Evolutionary conservation across 805 yeast genomes (phyloP).

Genomic region (Starmera pachycereana): DNA sequence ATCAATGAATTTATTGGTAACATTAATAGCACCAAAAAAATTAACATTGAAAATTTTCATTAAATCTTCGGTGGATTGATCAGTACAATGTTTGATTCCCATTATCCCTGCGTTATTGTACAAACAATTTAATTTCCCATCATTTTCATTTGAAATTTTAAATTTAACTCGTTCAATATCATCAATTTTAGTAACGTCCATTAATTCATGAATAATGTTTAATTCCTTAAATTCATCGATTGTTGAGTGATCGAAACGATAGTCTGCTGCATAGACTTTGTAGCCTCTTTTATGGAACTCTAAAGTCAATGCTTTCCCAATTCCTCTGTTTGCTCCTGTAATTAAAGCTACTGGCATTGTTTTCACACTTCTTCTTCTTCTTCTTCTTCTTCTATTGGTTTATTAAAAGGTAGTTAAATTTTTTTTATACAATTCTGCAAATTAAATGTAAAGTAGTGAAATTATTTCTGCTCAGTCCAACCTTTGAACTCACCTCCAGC

Average conservation of each 20-base stretch:
- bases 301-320: slow-evolving; percentile 34
- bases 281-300: slow-evolving; percentile 31
- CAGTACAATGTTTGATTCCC: slow-evolving; percentile 21
- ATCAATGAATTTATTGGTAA: slow-evolving; percentile 24
- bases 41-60: slow-evolving; percentile 22
- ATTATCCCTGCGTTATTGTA: slow-evolving; percentile 32
- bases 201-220: not conserved
- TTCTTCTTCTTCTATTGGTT: not conserved
- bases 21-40: slow-evolving; percentile 28
- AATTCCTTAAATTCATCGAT: slow-evolving; percentile 11
- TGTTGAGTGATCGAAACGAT: slow-evolving; percentile 18
- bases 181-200: slow-evolving; percentile 21
- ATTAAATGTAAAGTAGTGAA: no score
- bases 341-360: slow-evolving; percentile 34
- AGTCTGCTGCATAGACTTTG: slow-evolving; percentile 20
- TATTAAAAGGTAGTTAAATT: no score
- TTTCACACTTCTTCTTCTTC: not conserved
- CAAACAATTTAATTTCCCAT: slow-evolving; percentile 26
- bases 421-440: no score
- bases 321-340: slow-evolving; percentile 49
- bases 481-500: slow-evolving; percentile 5
- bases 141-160: slow-evolving; percentile 18
- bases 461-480: slow-evolving; percentile 11
- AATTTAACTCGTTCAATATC: slow-evolving; percentile 18
- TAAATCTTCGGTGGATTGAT: slow-evolving; percentile 18